Evolutionary conservation across 352 stramenopile genomes (phyloP).

Genomic region (Globisporangium emineosum): DNA sequence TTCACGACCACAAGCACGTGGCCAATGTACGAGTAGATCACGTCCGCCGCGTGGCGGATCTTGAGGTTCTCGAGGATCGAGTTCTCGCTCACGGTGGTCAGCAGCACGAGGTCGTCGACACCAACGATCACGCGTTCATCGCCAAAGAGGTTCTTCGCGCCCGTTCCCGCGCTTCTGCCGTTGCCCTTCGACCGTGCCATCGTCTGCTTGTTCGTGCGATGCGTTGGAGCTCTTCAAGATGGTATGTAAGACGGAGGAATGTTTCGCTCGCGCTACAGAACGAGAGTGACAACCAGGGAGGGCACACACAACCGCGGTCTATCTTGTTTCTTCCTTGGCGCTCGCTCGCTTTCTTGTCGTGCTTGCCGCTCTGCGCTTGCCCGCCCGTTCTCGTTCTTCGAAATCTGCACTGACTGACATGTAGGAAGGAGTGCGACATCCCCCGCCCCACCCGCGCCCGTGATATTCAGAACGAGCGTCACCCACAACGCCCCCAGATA

Average conservation of each 20-base stretch:
- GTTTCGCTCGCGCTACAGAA: no score
- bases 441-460: no score
- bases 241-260: neutral
- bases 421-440: slow-evolving; percentile 1
- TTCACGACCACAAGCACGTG: slow-evolving; percentile 88
- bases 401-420: neutral
- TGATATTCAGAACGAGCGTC: neutral
- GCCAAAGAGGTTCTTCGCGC: slow-evolving; percentile 27
- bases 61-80: slow-evolving; percentile 89
- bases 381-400: neutral
- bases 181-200: slow-evolving; percentile 17
- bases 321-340: neutral
- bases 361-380: neutral
- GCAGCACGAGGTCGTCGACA: slow-evolving; percentile 82
- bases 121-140: slow-evolving; percentile 72
- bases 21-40: slow-evolving; percentile 89
- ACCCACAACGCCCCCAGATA: neutral
- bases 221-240: neutral
- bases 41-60: slow-evolving; percentile 77
- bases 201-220: neutral
- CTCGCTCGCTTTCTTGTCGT: neutral
- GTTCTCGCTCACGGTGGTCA: slow-evolving; percentile 64
- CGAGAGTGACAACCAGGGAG: neutral
- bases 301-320: neutral
- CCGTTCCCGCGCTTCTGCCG: neutral